A percentile compares a stretch with the other conserved stretches of the same genome.
Conservation (phyloP, 305 asterid genomes). For the Fraxinus angustifolia region DNA sequence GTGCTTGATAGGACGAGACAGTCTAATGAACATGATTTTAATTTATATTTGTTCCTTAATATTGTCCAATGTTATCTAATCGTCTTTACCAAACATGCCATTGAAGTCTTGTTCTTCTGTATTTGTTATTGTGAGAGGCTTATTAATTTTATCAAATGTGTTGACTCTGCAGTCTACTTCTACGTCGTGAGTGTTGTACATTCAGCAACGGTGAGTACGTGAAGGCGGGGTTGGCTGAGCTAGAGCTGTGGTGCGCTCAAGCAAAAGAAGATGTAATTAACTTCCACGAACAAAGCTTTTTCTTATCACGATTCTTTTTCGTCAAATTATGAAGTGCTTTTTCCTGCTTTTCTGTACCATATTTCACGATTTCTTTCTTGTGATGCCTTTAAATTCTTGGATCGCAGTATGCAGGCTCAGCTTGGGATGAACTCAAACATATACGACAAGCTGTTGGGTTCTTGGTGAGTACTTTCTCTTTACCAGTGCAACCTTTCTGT, state of each 20-base stretch:
- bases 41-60: neutral
- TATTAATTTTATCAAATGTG: slow-evolving; percentile 16
- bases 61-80: neutral
- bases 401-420: slow-evolving; percentile 85
- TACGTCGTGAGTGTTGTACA: slow-evolving; percentile 95
- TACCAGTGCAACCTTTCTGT: neutral
- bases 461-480: slow-evolving; percentile 55
- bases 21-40: neutral
- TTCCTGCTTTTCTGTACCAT: neutral
- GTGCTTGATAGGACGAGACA: neutral
- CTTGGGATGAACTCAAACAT: slow-evolving; percentile 98
- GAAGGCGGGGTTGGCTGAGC: slow-evolving; percentile 90
- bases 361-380: neutral
- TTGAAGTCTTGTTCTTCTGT: neutral
- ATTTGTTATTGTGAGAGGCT: neutral
- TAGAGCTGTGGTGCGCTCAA: slow-evolving; percentile 92
- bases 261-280: slow-evolving; percentile 82
- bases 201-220: slow-evolving; percentile 96
- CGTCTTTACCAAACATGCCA: neutral
- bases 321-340: neutral
- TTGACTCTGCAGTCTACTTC: slow-evolving; percentile 65
- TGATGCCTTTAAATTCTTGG: slow-evolving; percentile 18
- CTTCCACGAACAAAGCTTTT: neutral
- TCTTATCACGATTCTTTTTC: neutral
- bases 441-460: slow-evolving; percentile 98